Base-by-base conservation (phyloP, 352 stramenopile genomes). In the Phytophthora pseudosyringae region DNA sequence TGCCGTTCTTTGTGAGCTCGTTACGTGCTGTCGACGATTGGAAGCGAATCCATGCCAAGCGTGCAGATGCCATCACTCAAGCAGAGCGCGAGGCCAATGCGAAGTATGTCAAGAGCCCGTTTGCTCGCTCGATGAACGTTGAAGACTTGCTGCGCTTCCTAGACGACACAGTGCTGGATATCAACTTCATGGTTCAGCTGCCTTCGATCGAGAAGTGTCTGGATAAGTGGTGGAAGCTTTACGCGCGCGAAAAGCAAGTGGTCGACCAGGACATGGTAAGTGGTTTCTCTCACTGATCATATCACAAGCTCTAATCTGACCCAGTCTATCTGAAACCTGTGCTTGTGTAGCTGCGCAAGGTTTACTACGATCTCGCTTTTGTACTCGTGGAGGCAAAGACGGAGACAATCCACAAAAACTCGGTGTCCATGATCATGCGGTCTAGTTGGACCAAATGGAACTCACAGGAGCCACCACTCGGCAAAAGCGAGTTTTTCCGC, bases 141-240 rank as follows among this genome's bases (percentile, higher is more conserved):
- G 80, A 93, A 12, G 83, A 91, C 53, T 55, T 94, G 47, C 28
- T 86, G 48, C 73, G 80, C 3, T 94, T 90, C 50, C 64, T 94
- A 31, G 81, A 90, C 38, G 85, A 93, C 53, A 91, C 83, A 2
- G 71, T 76, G 16, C 48, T 93, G 32, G 85, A 95, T 54, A 90
- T 93, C 44, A 86, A 91, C 49, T 94, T 93, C 36, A 91, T 93
- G 81, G 80, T 90, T 45, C 83, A 91, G 49, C 59, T 95, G 10
- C 87, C 87, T 43, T 94, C 85, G 25, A 94, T 95, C 40, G 83
- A 95, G 33, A 86, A 86, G 48, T 92, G 83, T 45, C 65, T 94
- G 1, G 76, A 85, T 5, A 80, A 80, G 46, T 95, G 85, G 85
- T 91, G 53, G 36, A 75, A 41, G 16, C 26, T 87, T 9, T 90